phyloP scores from a whole-genome alignment of 805 yeast genomes.

The Suhomyces faveliae region DNA sequence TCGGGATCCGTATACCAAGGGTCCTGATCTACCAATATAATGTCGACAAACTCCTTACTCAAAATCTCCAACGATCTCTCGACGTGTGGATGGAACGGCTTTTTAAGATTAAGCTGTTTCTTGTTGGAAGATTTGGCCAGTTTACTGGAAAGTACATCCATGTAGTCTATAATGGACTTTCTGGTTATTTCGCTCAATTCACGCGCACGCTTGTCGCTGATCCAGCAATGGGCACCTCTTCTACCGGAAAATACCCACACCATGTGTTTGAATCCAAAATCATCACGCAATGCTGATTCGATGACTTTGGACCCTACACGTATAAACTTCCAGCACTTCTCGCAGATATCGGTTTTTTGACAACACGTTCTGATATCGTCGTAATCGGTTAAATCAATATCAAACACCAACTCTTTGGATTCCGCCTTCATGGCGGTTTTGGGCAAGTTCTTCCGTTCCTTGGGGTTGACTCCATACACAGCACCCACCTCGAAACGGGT shows the following conservation, averaged over 20 bases:
- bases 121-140: conserved; percentile 18
- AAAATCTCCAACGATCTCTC: conserved; percentile 71
- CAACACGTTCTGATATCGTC: conserved; percentile 94
- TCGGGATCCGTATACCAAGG: conserved; percentile 59
- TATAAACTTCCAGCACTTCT: conserved; percentile 91
- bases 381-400: conserved; percentile 97
- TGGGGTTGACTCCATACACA: conserved; percentile 83
- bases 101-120: conserved; percentile 53
- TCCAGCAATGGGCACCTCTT: conserved; percentile 99
- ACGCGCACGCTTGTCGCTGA: conserved; percentile 83
- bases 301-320: conserved; percentile 78
- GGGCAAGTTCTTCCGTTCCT: conserved; percentile 72
- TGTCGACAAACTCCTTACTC: conserved; percentile 58
- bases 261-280: conserved; percentile 83
- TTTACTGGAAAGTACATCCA: conserved; percentile 65
- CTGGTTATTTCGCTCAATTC: conserved; percentile 68
- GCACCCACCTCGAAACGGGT: conserved; percentile 95
- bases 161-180: conserved; percentile 76
- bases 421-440: conserved; percentile 77
- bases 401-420: conserved; percentile 87
- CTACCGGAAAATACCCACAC: conserved; percentile 98
- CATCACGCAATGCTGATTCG: conserved; percentile 70
- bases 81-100: conserved; percentile 89
- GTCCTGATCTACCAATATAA: conserved; percentile 78
- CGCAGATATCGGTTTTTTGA: conserved; percentile 77